Evolutionary conservation across 768 basidiomycete species (phyloP).

Genomic region (Lentinus tigrinus): DNA sequence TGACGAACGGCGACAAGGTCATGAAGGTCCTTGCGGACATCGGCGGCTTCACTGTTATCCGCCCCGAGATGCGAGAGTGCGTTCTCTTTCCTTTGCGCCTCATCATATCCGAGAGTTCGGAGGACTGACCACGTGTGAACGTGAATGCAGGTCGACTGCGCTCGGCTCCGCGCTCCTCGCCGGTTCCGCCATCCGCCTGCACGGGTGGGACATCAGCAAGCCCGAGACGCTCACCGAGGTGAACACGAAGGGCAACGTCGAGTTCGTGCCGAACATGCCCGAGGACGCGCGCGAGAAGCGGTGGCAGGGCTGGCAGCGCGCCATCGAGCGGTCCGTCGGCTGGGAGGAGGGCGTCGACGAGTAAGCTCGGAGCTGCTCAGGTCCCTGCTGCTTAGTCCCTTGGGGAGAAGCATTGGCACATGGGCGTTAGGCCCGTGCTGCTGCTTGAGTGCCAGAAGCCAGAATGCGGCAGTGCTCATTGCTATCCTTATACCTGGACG

Average conservation of each 20-base stretch:
- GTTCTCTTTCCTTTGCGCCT: constrained; percentile 28
- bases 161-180: constrained; percentile 94
- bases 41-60: constrained; percentile 87
- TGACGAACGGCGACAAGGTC: constrained; percentile 90
- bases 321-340: constrained; percentile 76
- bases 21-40: constrained; percentile 87
- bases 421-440: too few species aligned
- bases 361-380: too few species aligned
- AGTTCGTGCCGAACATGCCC: constrained; percentile 60
- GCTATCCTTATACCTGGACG: background rate
- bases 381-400: too few species aligned
- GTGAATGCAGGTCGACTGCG: constrained; percentile 74
- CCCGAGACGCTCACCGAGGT: constrained; percentile 85
- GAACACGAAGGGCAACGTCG: constrained; percentile 77
- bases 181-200: constrained; percentile 81
- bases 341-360: constrained; percentile 59
- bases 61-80: constrained; percentile 96
- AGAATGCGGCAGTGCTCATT: too few species aligned
- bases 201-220: constrained; percentile 86
- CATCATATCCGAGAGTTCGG: background rate
- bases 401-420: too few species aligned
- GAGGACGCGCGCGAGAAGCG: constrained; percentile 57
- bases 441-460: too few species aligned
- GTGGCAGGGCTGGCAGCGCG: constrained; percentile 85
- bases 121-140: background rate